Base-by-base conservation (phyloP, 108 stramenopile genomes). In the Stephanodiscus minutulus region DNA sequence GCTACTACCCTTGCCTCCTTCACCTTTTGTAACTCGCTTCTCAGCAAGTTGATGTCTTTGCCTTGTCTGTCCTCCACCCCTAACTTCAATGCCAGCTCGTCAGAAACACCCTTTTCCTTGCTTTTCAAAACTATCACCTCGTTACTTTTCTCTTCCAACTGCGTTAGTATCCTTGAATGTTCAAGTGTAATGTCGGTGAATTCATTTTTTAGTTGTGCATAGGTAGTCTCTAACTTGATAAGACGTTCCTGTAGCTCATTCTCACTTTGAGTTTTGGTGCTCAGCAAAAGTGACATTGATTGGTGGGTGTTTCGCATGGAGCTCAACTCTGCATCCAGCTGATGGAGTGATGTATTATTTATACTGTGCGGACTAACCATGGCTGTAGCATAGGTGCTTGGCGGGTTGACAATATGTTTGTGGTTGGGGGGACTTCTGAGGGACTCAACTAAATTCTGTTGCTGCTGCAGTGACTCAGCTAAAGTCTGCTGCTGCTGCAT, bases 281-380 rank as follows among this genome's bases (percentile, higher is more conserved):
- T 72, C 8, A 71, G 70, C 48, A 43, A 44, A 17, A 62, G 36
- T 2, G 53, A 27, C 53, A 64, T 72, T 12, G 72, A 72, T 54
- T 43, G 24, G 52, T 72, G 53, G 1, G 72, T 22, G 44, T 25
- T 9, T 44, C 61, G 50, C 72, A 72, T 52, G 6, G 72, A 55
- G 20, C 18, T 29, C 20, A 64, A 25, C 49, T 64, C 62, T 55
- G 53, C 24, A 27, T 52, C 62, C 17, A 72, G 20, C 37, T 56
- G 41, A 21, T 72, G 61, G 28, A 72, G 64, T 10, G 61, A 50
- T 27, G 9, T 8, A 27, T 53, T 53, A 24, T 52, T 21, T 21
- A 20, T 20, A 18, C 24, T 20, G 18, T 13, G 22, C 9, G 52
- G 52, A 27, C 24, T 53, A 53, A 27, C 52, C 24, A 53, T 53